Conservation (phyloP, 495 filamentous ascomycete species). For the Corynascus novoguineensis region DNA sequence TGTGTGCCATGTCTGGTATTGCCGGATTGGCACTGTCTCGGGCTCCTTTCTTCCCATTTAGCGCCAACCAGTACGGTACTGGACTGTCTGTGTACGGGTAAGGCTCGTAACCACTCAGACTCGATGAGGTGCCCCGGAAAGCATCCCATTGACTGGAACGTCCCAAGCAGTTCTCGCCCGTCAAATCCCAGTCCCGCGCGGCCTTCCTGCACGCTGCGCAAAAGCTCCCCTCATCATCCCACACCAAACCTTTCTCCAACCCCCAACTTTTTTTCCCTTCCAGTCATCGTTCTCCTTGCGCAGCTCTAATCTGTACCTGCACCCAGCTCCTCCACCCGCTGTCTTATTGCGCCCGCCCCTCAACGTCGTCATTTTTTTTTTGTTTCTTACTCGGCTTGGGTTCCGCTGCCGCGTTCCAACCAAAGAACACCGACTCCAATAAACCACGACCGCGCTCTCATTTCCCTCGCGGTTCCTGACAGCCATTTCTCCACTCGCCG, state of each 20-base stretch:
- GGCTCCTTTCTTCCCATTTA: not conserved
- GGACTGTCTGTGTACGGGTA: not conserved
- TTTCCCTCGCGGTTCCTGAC: conserved; percentile 16
- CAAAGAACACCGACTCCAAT: conserved; percentile 7
- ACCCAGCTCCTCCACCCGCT: conserved; percentile 26
- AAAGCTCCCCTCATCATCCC: conserved; percentile 25
- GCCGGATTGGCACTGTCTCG: not conserved
- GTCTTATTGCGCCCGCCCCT: conserved; percentile 30
- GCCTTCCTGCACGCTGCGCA: conserved; percentile 19
- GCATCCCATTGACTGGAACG: conserved; percentile 24
- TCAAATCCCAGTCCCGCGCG: conserved; percentile 16
- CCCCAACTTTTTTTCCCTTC: conserved; percentile 30
- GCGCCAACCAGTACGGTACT: not conserved
- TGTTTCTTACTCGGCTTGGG: conserved; percentile 9
- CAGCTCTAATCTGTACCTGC: conserved; percentile 26
- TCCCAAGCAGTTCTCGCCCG: conserved; percentile 8
- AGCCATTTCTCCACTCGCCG: conserved; percentile 19
- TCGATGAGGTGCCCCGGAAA: conserved; percentile 9
- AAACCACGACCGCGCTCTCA: conserved; percentile 1
- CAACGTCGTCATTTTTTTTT: conserved; percentile 35
- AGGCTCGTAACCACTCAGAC: not conserved
- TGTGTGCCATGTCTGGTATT: not conserved
- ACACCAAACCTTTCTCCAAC: conserved; percentile 30
- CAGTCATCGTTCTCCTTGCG: conserved; percentile 21
- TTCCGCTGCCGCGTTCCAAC: conserved; percentile 19